Base-by-base conservation (phyloP, 345 rosid genomes). In the Psidium guajava region DNA sequence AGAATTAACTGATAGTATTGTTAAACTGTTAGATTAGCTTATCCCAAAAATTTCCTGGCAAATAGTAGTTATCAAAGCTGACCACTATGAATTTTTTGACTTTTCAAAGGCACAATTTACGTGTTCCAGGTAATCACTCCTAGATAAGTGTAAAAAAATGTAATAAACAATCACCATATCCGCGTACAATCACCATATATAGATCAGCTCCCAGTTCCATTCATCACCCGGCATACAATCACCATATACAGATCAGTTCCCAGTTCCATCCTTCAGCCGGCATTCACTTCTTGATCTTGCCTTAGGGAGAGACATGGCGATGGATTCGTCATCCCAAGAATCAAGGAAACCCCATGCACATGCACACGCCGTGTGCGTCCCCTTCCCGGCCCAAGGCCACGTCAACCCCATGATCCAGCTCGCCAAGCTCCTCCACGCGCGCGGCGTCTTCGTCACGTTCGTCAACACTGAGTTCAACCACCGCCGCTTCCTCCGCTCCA, bases 301-400 rank as follows among this genome's bases (percentile, higher is more conserved):
- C n/a, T n/a, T 55, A 55, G 12, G 2, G 59, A 59, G 40, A 59
- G 1, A 59, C 20, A 6, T 18, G 21, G 10, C 4, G 40, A 59
- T 59, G 73, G 21, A 9, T 59, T 28, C 40, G 73, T 59, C 40
- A 1, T 9, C 40, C 73, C 73, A 27, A 59, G 73, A 59, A 59
- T 27, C 73, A 8, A 27, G 40, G 28, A 85, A 55, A 54, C 83
- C 88, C 22, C 90, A 88, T 56, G 59, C 59, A 22, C n/a, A 3
- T 59, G 40, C 73, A 27, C 73, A 59, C 59, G 91, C 89, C 21
- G 89, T 88, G 18, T 88, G 89, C 28, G 40, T 91, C 32, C 90
- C 93, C 5, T 87, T 42, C 59, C 93, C 91, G 36, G 56, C 88
- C 11, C 93, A 91, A 84, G 91, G 93, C 64, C 93, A 90, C 85